These are phyloP conservation scores for Hypoxylon sp. DNA, from an alignment of 2,329 filamentous ascomycete genomes.

Conservation along the genomic window DNA sequence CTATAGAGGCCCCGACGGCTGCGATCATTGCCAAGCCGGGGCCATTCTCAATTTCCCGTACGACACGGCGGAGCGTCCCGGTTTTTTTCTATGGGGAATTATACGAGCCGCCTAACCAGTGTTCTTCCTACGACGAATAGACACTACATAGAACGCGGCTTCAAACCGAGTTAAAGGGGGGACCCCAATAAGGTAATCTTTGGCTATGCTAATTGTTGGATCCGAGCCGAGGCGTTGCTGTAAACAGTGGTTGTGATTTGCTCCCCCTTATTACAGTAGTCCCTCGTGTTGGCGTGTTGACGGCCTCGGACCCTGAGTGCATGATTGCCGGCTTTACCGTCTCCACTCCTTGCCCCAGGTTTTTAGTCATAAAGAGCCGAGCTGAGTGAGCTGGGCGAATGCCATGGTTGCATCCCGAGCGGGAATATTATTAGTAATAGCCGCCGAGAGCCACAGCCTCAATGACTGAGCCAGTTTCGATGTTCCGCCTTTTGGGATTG, in stretches of 20 bases:
- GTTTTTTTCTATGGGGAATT: conserved; percentile 15
- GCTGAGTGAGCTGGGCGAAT: not conserved
- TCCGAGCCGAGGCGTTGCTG: conserved; percentile 7
- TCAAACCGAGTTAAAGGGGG: not conserved
- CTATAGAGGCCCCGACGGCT: not conserved
- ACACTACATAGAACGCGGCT: not conserved
- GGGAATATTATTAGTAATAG: not conserved
- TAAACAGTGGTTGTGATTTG: not conserved
- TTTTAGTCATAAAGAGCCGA: not conserved
- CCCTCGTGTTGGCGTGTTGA: conserved; percentile 4
- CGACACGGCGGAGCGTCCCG: not conserved
- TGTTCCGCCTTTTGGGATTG: not conserved
- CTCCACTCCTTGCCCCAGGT: not conserved
- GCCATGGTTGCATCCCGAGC: not conserved
- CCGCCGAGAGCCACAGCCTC: not conserved
- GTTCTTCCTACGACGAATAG: not conserved
- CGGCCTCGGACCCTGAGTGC: not conserved
- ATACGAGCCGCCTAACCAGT: conserved; percentile 18
- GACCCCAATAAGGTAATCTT: conserved; percentile 1
- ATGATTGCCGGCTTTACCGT: not conserved
- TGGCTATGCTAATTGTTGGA: conserved; percentile 6
- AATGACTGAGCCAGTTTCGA: not conserved
- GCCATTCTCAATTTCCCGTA: conserved; percentile 10
- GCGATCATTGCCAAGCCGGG: conserved; percentile 27
- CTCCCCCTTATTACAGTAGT: not conserved